A percentile compares a stretch with the other conserved stretches of the same genome.
These are phyloP conservation scores for Candida bentonensis DNA, from an alignment of 805 yeast genomes.

Conservation along the genomic window DNA sequence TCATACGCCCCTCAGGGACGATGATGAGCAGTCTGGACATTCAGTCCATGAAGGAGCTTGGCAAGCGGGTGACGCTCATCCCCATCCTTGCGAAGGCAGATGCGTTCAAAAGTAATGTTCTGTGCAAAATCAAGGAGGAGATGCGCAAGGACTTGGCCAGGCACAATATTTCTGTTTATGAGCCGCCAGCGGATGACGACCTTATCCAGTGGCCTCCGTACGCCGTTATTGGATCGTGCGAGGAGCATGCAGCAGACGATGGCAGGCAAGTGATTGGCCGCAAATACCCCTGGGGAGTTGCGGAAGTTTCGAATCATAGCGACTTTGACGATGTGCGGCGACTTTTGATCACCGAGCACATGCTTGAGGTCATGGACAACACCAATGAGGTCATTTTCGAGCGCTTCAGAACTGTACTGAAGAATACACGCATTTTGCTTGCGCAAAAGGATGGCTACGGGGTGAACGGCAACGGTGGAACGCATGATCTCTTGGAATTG, in stretches of 20 bases:
- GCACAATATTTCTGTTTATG: conserved; percentile 62
- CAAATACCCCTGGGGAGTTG: conserved; percentile 83
- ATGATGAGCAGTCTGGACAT: conserved; percentile 78
- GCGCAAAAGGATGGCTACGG: conserved; percentile 10
- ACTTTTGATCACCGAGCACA: conserved; percentile 63
- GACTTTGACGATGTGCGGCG: conserved; percentile 74
- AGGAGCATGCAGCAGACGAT: conserved; percentile 45
- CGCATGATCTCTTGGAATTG: conserved; percentile 7
- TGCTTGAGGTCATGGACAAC: conserved; percentile 66
- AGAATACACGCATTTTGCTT: conserved; percentile 9
- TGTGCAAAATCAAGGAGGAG: conserved; percentile 50
- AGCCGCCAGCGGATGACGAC: conserved; percentile 39
- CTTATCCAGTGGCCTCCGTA: no score
- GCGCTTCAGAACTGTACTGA: conserved; percentile 36
- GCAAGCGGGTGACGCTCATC: conserved; percentile 69
- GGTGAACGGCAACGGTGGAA: background rate
- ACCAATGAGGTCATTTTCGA: conserved; percentile 77
- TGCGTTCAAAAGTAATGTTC: conserved; percentile 59
- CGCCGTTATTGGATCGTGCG: conserved; percentile 48
- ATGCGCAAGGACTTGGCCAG: conserved; percentile 73
- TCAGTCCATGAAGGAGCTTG: conserved; percentile 71
- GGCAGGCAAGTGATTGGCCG: conserved; percentile 65
- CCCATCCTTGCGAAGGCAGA: conserved; percentile 88
- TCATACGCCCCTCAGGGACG: conserved; percentile 85
- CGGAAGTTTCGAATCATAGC: conserved; percentile 80